A percentile compares a stretch with the other conserved stretches of the same genome.
These are phyloP conservation scores for Cladosporium sp. DNA, from an alignment of 2,329 filamentous ascomycete genomes.

Conservation along the genomic window DNA sequence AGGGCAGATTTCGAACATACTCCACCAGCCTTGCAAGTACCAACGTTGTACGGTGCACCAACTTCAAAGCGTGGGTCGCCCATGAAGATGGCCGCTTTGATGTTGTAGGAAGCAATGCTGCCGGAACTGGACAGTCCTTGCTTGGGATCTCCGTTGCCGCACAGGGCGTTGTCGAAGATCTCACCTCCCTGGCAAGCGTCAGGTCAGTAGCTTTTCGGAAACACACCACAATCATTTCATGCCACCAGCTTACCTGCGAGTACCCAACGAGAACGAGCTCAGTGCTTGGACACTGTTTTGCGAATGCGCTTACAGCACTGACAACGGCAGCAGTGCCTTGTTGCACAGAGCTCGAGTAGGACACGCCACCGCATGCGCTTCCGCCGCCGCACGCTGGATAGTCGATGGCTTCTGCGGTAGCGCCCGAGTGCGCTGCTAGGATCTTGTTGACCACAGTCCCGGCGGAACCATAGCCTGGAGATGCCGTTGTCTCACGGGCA, in stretches of 20 bases:
- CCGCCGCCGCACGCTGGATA: constrained; percentile 65
- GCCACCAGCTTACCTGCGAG: constrained; percentile 19
- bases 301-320: constrained; percentile 58
- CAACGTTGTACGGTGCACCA: constrained; percentile 62
- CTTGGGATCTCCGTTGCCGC: constrained; percentile 57
- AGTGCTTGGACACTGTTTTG: constrained; percentile 58
- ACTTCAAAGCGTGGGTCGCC: constrained; percentile 61
- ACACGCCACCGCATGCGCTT: constrained; percentile 57
- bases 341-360: constrained; percentile 61
- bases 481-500: constrained; percentile 45
- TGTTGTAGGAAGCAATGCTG: constrained; percentile 53
- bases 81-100: constrained; percentile 68
- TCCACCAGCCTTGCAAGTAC: constrained; percentile 59
- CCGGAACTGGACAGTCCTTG: constrained; percentile 51
- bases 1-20: not conserved
- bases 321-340: constrained; percentile 62
- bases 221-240: not conserved
- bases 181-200: constrained; percentile 59
- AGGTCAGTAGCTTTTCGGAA: not conserved
- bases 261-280: constrained; percentile 65
- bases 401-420: constrained; percentile 44
- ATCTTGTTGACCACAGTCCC: constrained; percentile 45
- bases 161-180: constrained; percentile 64
- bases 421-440: constrained; percentile 41
- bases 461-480: constrained; percentile 43